Evolutionary conservation across 2,329 filamentous ascomycete genomes (phyloP).

Genomic region (Epicoccum nigrum): DNA sequence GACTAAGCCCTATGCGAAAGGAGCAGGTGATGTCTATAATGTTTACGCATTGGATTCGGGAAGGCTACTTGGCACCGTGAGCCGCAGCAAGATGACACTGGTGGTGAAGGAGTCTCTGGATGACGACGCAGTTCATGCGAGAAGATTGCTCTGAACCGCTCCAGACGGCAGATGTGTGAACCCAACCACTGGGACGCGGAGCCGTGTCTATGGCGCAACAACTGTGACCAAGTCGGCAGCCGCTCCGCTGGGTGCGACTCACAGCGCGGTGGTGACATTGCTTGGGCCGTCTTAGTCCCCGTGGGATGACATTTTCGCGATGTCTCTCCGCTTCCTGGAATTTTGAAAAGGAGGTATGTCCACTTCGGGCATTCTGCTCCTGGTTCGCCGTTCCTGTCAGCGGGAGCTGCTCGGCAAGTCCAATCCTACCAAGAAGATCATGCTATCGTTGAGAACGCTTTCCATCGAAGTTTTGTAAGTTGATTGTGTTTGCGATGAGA

Average conservation of each 20-base stretch:
- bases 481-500: background rate
- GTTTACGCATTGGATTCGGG: too few species aligned
- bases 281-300: background rate
- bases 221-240: background rate
- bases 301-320: slow-evolving; percentile 3
- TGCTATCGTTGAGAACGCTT: background rate
- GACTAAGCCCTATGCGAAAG: too few species aligned
- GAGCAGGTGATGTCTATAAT: too few species aligned
- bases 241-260: background rate
- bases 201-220: background rate
- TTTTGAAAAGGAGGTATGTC: background rate
- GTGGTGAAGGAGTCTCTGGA: too few species aligned
- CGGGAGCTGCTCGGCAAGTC: background rate
- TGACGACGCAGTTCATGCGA: too few species aligned
- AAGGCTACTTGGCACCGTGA: too few species aligned
- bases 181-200: background rate
- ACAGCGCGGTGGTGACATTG: background rate
- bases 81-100: too few species aligned
- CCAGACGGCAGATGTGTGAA: background rate
- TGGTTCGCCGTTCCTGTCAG: background rate
- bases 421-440: background rate
- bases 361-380: background rate
- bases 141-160: too few species aligned
- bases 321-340: background rate
- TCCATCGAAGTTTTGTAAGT: background rate